These are phyloP conservation scores for Boletellus emodensis DNA, from an alignment of 768 basidiomycete species.

Conservation along the genomic window DNA sequence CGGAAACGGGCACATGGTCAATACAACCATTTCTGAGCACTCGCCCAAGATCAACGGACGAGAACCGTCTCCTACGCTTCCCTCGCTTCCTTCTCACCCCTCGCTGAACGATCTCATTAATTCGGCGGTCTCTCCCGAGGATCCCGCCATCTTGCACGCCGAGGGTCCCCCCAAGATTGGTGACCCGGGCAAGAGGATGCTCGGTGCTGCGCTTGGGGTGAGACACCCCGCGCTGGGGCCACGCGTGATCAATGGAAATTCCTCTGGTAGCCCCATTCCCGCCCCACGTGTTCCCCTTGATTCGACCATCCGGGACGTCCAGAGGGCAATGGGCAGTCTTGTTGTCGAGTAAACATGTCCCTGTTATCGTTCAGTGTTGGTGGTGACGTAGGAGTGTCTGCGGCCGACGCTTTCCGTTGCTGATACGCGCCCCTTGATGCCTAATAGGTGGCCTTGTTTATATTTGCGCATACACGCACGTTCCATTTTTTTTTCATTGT, in stretches of 20 bases:
- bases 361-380: conserved; percentile 10
- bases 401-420: conserved; percentile 17
- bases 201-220: conserved; percentile 80
- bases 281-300: conserved; percentile 41
- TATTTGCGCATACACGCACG: conserved; percentile 12
- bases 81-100: conserved; percentile 75
- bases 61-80: conserved; percentile 80
- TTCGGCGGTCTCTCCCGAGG: conserved; percentile 55
- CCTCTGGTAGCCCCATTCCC: conserved; percentile 27
- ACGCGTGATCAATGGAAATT: conserved; percentile 46
- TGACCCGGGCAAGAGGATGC: conserved; percentile 86
- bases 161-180: conserved; percentile 74
- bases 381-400: conserved; percentile 18
- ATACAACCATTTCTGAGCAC: conserved; percentile 49
- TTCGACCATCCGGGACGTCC: conserved; percentile 61
- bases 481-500: conserved; percentile 20
- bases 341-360: conserved; percentile 58
- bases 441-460: conserved; percentile 17
- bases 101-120: conserved; percentile 82
- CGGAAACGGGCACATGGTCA: conserved; percentile 36
- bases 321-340: conserved; percentile 73
- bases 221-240: conserved; percentile 73
- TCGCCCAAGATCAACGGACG: conserved; percentile 43
- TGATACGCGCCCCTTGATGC: conserved; percentile 22
- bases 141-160: conserved; percentile 62